Evolutionary conservation across 2,329 filamentous ascomycete species (phyloP).

Genomic region (Gyromitra esculenta): DNA sequence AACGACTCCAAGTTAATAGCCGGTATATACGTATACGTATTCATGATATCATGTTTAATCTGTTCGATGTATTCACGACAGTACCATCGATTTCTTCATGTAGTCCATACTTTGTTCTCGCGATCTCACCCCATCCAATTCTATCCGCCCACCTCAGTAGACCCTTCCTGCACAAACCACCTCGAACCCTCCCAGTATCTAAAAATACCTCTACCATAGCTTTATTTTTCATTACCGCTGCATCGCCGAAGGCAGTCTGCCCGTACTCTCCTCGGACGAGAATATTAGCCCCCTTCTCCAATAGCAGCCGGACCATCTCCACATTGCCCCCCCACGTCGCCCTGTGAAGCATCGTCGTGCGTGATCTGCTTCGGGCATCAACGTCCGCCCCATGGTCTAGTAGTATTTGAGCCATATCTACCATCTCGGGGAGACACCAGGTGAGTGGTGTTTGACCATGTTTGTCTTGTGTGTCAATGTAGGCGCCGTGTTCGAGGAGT

Average conservation of each 20-base stretch:
- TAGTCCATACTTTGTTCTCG: constrained; percentile 3
- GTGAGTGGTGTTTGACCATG: not conserved
- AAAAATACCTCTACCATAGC: constrained; percentile 6
- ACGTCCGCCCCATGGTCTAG: constrained; percentile 9
- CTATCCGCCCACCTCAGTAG: constrained; percentile 8
- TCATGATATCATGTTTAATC: not conserved
- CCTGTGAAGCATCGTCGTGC: not conserved
- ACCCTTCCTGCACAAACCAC: not conserved
- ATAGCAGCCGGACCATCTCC: constrained; percentile 1
- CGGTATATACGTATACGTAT: not conserved
- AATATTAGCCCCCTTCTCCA: constrained; percentile 10
- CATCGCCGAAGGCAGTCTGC: not conserved
- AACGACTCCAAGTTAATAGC: not conserved
- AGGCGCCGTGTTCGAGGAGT: not conserved
- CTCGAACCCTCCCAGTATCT: not conserved
- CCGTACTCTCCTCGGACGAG: not conserved
- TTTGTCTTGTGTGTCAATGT: not conserved
- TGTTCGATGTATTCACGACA: not conserved
- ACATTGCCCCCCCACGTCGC: constrained; percentile 5
- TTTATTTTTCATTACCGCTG: not conserved
- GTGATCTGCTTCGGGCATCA: not conserved
- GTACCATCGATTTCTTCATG: not conserved
- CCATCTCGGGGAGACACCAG: not conserved
- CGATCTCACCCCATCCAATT: constrained; percentile 13
- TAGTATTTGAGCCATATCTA: not conserved